Evolutionary conservation across 2,329 filamentous ascomycete genomes (phyloP), one percentile per base, ranked within the genome.

Genomic region (Xylariaceae sp.): DNA sequence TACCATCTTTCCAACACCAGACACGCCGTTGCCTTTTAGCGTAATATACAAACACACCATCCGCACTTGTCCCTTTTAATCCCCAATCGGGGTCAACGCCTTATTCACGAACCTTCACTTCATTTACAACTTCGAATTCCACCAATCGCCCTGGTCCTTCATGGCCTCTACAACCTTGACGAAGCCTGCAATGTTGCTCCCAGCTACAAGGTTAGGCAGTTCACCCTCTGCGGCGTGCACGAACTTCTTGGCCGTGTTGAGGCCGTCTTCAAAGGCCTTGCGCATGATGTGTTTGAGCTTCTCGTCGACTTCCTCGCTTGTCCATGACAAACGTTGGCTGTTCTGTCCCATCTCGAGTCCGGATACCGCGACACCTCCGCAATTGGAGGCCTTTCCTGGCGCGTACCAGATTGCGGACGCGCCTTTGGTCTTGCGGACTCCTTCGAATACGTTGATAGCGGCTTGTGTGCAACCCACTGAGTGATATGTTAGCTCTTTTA

Each of bases 331-430:
- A 60, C 94, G 89, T 76, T 75, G 79, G 65, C 89, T 94, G 86
- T 99, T 98, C 86, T 99, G 95, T 6, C 94, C 93, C 95, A 99
- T 99, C 85, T 99, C 95, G 40, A 99, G 87, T 69, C 95, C 95
- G 2, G 92, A 96, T 36, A 99, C 95, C 55, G 95, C 95, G 56
- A 98, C 95, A 83, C 95, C 95, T 76, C 95, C 95, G 67, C 92
- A 92, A 82, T 98, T 98, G 80, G 94, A 91, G 28, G 95, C 95
- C 86, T 98, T 98, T 68, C 92, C 94, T 47, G 94, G 94, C 16
- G 90, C 95, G 77, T 98, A 98, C 95, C 95, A 99, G 76, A 96
- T 87, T 59, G 91, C 86, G 6, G 79, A 74, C 49, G 78, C 77
- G 64, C 85, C 86, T 81, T 91, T 87, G 74, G 85, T 85, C 74